Evolutionary conservation across 805 yeast species (phyloP), one percentile per base, ranked within the genome.

Genomic region (Pichia heedii): DNA sequence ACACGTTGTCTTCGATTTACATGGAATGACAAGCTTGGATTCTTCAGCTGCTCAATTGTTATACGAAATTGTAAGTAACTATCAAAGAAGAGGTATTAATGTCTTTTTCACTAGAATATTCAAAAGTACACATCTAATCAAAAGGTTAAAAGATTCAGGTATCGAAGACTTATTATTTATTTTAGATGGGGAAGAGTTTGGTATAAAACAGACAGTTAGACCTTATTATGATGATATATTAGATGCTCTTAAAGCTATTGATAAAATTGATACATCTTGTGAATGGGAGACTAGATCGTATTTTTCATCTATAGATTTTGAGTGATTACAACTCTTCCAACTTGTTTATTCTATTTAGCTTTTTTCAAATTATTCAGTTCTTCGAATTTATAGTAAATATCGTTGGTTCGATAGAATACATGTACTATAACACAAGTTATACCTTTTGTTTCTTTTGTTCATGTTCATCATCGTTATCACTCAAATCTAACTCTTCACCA

Each of bases 11-110:
- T 74, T 87, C 53, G 95, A 87, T 54, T 62, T 89, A 49, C 72
- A 80, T 44, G 95, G 95, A 2, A 84, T 88, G 94, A 76, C 84
- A 3, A 72, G 71, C 4, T 71, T 87, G 43, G 96, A 87, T 52
- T 76, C 94, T 0, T 73, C 86, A 1, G 95, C 95, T 0, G 79
- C 84, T 0, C 88, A 84, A 50, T 79, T 79, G 3, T 63, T 88
- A 36, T 57, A 61, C 43, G 86, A 79, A 48, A 76, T 83, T n/a
- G 62, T 87, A 4, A 52, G 60, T 2, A 64, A 69, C 13, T 85
- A 85, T 56, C 65, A 64, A n/a, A 67, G 60, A 16, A 68, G 81
- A 39, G 69, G 69, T 2, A 77, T 83, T 8, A 60, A 63, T 9
- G 81, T 85, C 4, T 71, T 75, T 36, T 73, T 87, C 45, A 68